Evolutionary conservation across 139 green algal species (phyloP).

Genomic region (Volvox reticuliferus): DNA sequence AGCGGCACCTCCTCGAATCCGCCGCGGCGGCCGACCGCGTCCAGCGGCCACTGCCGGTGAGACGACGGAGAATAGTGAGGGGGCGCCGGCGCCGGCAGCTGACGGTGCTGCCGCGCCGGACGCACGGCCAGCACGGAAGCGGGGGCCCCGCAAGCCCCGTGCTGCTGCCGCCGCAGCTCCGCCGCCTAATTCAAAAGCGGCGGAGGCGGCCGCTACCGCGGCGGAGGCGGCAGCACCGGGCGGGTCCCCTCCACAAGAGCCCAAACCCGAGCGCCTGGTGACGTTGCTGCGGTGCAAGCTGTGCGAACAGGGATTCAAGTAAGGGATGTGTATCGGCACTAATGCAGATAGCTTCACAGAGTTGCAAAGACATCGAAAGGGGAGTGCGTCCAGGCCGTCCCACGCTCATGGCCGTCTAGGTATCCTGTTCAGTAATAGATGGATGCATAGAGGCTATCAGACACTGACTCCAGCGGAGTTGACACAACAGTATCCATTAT

Average conservation of each 20-base stretch:
- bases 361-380: no score
- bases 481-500: no score
- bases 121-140: neutral
- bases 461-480: no score
- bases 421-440: no score
- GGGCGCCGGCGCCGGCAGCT: neutral
- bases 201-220: neutral
- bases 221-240: neutral
- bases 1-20: neutral
- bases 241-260: neutral
- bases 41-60: neutral
- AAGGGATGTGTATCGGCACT: neutral
- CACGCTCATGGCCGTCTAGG: no score
- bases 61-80: neutral
- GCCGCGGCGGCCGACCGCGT: neutral
- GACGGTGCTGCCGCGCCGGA: neutral
- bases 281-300: conserved; percentile 36
- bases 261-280: neutral
- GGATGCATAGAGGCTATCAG: no score
- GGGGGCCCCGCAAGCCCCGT: neutral
- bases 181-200: neutral
- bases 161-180: neutral
- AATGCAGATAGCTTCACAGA: no score
- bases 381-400: no score
- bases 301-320: conserved; percentile 49